Percentiles rank a stretch among this genome's conserved stretches.
Conservation (phyloP, 768 basidiomycete species). For the Phylloporus sp. region DNA sequence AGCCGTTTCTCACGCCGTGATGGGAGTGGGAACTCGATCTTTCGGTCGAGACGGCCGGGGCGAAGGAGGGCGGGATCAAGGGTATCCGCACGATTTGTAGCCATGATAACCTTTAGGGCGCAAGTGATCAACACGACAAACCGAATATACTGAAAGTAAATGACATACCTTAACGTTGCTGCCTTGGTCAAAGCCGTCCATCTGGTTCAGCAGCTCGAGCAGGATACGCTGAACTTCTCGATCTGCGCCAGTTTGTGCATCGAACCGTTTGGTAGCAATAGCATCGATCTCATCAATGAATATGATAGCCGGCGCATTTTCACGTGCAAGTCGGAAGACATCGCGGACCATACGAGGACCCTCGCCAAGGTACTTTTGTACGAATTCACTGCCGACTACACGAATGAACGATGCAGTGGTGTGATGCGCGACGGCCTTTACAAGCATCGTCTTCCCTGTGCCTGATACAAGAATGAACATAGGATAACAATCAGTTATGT, state of each 20-base stretch:
- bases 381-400: conserved; percentile 97
- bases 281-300: conserved; percentile 99
- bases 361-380: conserved; percentile 99
- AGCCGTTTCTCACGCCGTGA: conserved; percentile 92
- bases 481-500: background rate
- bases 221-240: conserved; percentile 98
- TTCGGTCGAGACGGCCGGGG: conserved; percentile 94
- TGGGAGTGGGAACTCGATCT: conserved; percentile 97
- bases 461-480: conserved; percentile 43
- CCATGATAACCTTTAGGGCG: conserved; percentile 87
- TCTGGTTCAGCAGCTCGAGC: conserved; percentile 94
- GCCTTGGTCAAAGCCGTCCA: conserved; percentile 99
- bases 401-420: conserved; percentile 97
- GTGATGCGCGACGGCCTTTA: conserved; percentile 98
- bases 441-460: conserved; percentile 99
- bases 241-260: conserved; percentile 98
- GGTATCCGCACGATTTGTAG: conserved; percentile 97
- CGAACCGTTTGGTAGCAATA: conserved; percentile 99
- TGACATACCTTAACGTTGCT: conserved; percentile 88
- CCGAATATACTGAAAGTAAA: background rate
- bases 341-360: conserved; percentile 99
- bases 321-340: conserved; percentile 94
- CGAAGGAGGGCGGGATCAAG: conserved; percentile 95
- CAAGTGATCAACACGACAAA: background rate
- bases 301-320: conserved; percentile 96